Base-by-base conservation (phyloP, 129 eudicot genomes). In the Flaveria trinervia region DNA sequence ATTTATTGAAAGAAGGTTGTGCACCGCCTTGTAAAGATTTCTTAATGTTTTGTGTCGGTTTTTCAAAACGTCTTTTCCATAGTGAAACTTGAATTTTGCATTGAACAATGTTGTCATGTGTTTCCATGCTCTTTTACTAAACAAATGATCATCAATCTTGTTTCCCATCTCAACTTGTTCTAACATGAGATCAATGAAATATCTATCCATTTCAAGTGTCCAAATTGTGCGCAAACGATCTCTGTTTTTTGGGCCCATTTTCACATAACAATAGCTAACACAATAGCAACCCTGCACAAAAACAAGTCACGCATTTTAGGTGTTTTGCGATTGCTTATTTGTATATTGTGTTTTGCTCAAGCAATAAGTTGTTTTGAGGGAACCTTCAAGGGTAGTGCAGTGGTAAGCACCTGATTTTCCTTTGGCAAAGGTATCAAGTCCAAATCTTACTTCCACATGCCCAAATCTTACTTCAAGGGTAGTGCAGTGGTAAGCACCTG, bases 131-230 rank as follows among this genome's bases (percentile, higher is more conserved):
- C 68, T 77, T 74, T 83, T 83, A 75, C 90, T 83, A 73, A 86
- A 86, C 22, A 86, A 70, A 71, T 83, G 85, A 75, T 84, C 88
- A 70, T 83, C 86, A 15, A 78, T 71, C 68, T 52, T 78, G 54
- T 81, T 78, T 61, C 87, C 90, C 74, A 71, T 84, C 26, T 74
- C 55, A 67, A 72, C 86, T 69, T 83, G 84, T 66, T 81, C 90
- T 46, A 86, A 61, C 90, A 86, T 86, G 26, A 86, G 81, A 59
- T 74, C 82, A 57, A 86, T 81, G 83, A 86, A 86, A 72, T 81
- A 83, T n/a, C 86, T 79, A 39, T 86, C 86, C 88, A 83, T 86
- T 81, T 83, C 86, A 48, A 83, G 88, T 1, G 85, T 83, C 88
- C 88, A 86, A 36, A 75, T 78, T 49, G 88, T 86, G 77, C 88